Evolutionary conservation across 805 yeast species (phyloP).

Genomic region (Kluyveromyces wickerhamii): DNA sequence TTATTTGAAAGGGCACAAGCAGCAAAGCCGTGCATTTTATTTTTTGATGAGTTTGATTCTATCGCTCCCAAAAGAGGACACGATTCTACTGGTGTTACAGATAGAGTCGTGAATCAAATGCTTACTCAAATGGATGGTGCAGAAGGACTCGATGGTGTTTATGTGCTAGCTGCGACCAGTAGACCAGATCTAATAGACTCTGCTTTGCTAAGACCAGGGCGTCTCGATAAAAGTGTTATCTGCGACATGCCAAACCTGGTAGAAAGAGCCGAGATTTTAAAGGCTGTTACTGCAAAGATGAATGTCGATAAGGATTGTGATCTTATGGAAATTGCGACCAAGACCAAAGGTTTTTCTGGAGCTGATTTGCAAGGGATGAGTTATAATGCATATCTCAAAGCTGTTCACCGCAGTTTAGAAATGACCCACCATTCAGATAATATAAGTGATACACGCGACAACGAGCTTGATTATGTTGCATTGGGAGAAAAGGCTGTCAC

Average conservation of each 20-base stretch:
- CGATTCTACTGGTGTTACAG: constrained; percentile 96
- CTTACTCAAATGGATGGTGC: constrained; percentile 99
- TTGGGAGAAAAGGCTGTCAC: constrained; percentile 20
- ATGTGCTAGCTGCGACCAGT: constrained; percentile 92
- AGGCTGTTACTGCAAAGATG: constrained; percentile 34
- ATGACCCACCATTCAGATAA: constrained; percentile 33
- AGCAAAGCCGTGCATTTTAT: constrained; percentile 86
- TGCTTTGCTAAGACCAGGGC: constrained; percentile 90
- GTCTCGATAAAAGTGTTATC: constrained; percentile 84
- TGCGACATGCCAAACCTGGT: constrained; percentile 76
- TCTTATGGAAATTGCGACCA: constrained; percentile 44
- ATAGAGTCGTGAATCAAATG: constrained; percentile 93
- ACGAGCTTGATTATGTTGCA: constrained; percentile 35
- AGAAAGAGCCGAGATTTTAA: constrained; percentile 68
- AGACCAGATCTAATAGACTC: constrained; percentile 95
- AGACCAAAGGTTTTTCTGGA: constrained; percentile 77
- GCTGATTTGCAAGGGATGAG: constrained; percentile 92
- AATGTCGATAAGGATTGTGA: constrained; percentile 42
- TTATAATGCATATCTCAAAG: constrained; percentile 84
- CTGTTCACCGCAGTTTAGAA: constrained; percentile 65
- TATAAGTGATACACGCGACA: constrained; percentile 17
- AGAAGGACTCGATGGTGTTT: constrained; percentile 94
- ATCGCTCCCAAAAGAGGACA: constrained; percentile 98
- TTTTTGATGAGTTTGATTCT: constrained; percentile 94
- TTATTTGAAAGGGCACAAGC: constrained; percentile 90